Evolutionary conservation across 257 asterid species (phyloP).

Genomic region (Penstemon newberryi): DNA sequence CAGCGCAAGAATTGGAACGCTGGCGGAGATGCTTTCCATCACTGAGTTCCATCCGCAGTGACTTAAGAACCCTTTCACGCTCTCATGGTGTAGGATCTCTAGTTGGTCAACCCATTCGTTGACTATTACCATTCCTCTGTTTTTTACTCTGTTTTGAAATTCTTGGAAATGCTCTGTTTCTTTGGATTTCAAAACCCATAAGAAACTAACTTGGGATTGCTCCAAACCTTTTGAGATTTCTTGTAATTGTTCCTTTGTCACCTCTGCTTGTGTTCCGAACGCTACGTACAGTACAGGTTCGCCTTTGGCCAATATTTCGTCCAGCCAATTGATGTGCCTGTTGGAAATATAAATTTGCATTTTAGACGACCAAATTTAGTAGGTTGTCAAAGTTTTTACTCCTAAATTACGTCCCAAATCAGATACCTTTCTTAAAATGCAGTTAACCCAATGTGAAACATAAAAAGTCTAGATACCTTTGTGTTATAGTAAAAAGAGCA

Average conservation of each 20-base stretch:
- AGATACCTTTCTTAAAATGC: too few species aligned
- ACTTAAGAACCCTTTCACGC: conserved; percentile 55
- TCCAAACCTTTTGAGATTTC: conserved; percentile 59
- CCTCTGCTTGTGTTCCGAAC: conserved; percentile 74
- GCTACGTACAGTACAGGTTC: conserved; percentile 60
- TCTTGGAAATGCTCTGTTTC: not conserved
- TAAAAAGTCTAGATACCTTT: too few species aligned
- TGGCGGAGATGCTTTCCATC: conserved; percentile 51
- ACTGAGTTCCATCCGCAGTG: conserved; percentile 92
- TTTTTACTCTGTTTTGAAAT: conserved; percentile 35
- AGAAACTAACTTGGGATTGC: conserved; percentile 45
- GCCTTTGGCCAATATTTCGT: conserved; percentile 32
- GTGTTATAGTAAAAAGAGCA: too few species aligned
- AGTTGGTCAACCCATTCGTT: conserved; percentile 68
- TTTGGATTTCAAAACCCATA: conserved; percentile 54
- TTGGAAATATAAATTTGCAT: too few species aligned
- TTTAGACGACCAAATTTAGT: too few species aligned
- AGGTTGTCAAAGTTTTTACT: too few species aligned
- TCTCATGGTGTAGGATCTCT: conserved; percentile 43
- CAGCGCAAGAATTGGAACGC: conserved; percentile 60
- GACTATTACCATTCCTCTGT: conserved; percentile 45
- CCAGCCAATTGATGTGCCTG: conserved; percentile 42
- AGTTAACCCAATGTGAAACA: too few species aligned
- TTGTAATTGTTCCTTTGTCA: conserved; percentile 48
- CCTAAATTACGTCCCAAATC: too few species aligned